Percentiles rank a stretch among this genome's conserved stretches.
Conservation (phyloP, 257 asterid genomes). For the Nicotiana obtusifolia region DNA sequence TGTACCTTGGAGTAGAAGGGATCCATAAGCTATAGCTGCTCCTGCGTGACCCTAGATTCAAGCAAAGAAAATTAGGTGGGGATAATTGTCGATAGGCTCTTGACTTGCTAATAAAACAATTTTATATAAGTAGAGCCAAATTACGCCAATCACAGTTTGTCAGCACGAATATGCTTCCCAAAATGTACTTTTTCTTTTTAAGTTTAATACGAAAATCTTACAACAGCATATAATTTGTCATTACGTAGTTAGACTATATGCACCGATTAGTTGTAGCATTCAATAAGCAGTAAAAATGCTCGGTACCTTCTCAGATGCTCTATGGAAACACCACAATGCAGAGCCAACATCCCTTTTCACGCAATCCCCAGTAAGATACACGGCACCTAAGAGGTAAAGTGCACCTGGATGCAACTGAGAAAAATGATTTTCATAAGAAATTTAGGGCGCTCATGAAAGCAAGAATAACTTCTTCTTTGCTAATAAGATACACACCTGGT, state of each 20-base stretch:
- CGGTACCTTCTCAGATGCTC: conserved; percentile 85
- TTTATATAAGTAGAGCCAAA: neutral
- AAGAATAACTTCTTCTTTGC: neutral
- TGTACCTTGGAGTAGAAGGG: conserved; percentile 75
- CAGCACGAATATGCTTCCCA: neutral
- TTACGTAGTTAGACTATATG: neutral
- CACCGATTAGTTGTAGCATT: neutral
- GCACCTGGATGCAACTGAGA: conserved; percentile 89
- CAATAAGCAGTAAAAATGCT: conserved; percentile 10
- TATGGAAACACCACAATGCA: conserved; percentile 95
- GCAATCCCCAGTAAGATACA: conserved; percentile 94
- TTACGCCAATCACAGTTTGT: neutral
- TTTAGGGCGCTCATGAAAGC: neutral
- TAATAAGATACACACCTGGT: conserved; percentile 49
- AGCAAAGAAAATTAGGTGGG: conserved; percentile 11
- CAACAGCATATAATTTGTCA: neutral
- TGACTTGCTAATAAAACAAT: neutral
- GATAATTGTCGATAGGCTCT: neutral
- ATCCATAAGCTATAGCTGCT: conserved; percentile 88
- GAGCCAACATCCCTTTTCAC: conserved; percentile 73
- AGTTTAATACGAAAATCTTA: neutral
- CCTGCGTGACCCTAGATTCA: conserved; percentile 77
- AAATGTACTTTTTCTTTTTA: neutral
- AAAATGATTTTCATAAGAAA: conserved; percentile 10
- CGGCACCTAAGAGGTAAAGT: conserved; percentile 86